Evolutionary conservation across 306 rosid genomes (phyloP).

Genomic region (Vigna nakashimae): DNA sequence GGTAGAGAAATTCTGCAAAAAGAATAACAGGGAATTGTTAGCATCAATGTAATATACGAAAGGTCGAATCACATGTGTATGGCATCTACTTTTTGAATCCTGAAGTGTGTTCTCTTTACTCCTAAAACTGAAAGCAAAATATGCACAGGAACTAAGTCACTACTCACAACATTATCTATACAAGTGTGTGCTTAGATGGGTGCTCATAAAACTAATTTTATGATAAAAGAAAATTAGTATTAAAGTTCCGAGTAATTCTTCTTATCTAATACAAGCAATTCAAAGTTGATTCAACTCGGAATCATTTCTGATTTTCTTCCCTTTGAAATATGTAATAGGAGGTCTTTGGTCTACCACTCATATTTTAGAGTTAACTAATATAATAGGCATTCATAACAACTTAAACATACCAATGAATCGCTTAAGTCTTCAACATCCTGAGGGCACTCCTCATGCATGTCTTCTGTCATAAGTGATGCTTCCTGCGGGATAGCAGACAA

Average conservation of each 20-base stretch:
- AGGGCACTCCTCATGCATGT: constrained; percentile 97
- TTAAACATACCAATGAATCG: constrained; percentile 81
- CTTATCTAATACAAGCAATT: no score
- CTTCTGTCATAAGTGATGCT: constrained; percentile 95
- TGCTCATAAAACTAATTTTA: no score
- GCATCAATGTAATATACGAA: constrained; percentile 20
- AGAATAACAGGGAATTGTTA: constrained; percentile 41
- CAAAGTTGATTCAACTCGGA: no score
- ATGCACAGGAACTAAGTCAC: neutral
- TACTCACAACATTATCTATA: neutral
- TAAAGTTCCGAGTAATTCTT: no score
- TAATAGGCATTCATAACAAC: constrained; percentile 32
- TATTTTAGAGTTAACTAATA: neutral
- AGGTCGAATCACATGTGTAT: neutral
- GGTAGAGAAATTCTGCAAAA: constrained; percentile 70
- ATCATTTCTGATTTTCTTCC: neutral
- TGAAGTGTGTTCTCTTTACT: neutral
- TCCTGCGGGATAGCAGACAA: constrained; percentile 59
- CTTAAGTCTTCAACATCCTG: constrained; percentile 87
- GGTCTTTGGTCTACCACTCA: no score
- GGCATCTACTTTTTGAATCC: neutral
- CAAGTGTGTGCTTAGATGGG: no score
- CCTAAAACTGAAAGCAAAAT: neutral
- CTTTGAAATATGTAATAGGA: neutral
- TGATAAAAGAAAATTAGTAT: no score